These are phyloP conservation scores for Fusarium tupiense DNA, from an alignment of 2,329 filamentous ascomycete species.

Conservation along the genomic window DNA sequence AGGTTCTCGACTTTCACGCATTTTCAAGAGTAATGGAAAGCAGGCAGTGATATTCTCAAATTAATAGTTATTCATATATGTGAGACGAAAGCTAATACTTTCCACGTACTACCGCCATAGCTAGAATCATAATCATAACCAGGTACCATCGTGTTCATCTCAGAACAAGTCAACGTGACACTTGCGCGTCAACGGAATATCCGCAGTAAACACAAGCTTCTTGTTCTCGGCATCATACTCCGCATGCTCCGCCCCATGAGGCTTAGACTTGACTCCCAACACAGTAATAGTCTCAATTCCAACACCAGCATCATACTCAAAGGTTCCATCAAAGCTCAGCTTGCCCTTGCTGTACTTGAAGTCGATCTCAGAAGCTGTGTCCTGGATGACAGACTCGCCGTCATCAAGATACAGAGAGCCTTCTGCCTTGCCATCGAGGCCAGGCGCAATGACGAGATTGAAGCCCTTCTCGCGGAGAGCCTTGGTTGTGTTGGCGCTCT, in stretches of 20 bases:
- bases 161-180: constrained; percentile 7
- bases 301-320: constrained; percentile 60
- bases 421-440: constrained; percentile 66
- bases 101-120: too few relatives aligned
- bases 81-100: not conserved
- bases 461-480: constrained; percentile 72
- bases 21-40: too few relatives aligned
- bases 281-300: constrained; percentile 60
- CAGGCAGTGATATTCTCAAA: too few relatives aligned
- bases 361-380: constrained; percentile 63
- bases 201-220: constrained; percentile 33
- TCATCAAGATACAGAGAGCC: constrained; percentile 81
- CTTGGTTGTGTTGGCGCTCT: constrained; percentile 68
- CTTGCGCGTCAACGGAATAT: constrained; percentile 35
- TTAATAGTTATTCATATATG: not conserved
- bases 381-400: constrained; percentile 71
- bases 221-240: constrained; percentile 38
- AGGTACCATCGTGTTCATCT: fast-evolving
- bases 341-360: constrained; percentile 67
- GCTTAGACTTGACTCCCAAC: constrained; percentile 49
- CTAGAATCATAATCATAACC: not conserved
- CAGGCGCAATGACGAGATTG: constrained; percentile 73
- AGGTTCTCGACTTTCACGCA: too few relatives aligned
- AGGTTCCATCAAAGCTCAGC: constrained; percentile 61
- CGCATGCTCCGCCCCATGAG: constrained; percentile 13